Evolutionary conservation across 1,284 basidiomycete genomes (phyloP).

Genomic region (Tilletia walkeri): DNA sequence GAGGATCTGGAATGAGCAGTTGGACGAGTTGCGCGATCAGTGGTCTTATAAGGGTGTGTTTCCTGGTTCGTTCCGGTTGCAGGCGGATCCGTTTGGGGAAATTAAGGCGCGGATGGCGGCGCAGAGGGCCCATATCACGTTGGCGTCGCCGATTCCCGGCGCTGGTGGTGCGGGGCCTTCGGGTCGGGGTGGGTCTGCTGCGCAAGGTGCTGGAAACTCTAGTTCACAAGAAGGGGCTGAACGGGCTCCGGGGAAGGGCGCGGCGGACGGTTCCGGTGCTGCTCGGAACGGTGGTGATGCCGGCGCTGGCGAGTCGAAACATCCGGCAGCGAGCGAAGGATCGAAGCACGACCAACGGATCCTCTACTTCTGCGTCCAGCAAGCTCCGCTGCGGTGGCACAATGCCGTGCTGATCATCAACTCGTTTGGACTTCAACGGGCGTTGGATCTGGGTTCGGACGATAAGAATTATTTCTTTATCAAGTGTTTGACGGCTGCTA

Average conservation of each 20-base stretch:
- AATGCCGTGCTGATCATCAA: conserved; percentile 63
- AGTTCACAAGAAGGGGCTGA: neutral
- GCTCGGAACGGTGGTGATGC: too few relatives aligned
- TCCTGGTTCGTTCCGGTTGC: neutral
- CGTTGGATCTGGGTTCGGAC: conserved; percentile 65
- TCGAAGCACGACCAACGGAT: conserved; percentile 43
- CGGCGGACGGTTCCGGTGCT: too few relatives aligned
- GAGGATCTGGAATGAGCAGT: conserved; percentile 78
- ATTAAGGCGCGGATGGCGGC: conserved; percentile 14
- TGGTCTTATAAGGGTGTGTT: conserved; percentile 59
- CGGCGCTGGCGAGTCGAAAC: neutral
- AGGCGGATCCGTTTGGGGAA: neutral
- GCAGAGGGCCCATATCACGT: neutral
- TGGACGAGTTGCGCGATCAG: conserved; percentile 68
- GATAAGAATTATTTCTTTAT: conserved; percentile 48
- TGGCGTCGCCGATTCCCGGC: neutral
- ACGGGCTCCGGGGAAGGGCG: neutral
- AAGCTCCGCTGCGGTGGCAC: conserved; percentile 47
- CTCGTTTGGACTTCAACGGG: conserved; percentile 91
- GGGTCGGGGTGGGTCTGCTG: neutral
- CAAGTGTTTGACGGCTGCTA: conserved; percentile 49
- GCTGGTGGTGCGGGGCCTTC: neutral
- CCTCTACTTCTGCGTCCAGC: conserved; percentile 42
- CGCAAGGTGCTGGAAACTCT: neutral
- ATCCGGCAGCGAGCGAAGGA: conserved; percentile 29